Percentiles rank a stretch among this genome's conserved stretches.
Conservation (phyloP, 202 grass and related monocot genomes). For the Setaria italica region DNA sequence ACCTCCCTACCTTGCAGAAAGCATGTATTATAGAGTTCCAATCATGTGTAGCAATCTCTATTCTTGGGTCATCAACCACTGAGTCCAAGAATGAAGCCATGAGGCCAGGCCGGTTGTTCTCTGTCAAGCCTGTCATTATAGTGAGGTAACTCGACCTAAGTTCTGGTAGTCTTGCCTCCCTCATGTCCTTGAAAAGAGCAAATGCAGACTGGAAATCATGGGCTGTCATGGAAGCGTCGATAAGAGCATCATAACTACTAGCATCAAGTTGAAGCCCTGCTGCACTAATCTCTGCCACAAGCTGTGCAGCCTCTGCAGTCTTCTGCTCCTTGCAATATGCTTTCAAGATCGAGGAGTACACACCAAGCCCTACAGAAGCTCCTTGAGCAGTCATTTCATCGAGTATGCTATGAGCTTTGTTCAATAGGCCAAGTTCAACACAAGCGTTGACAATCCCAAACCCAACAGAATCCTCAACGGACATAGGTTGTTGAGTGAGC, state of each 20-base stretch:
- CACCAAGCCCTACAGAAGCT: conserved; percentile 72
- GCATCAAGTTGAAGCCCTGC: conserved; percentile 78
- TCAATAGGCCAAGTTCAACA: conserved; percentile 74
- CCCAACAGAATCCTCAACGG: conserved; percentile 72
- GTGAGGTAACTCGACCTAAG: conserved; percentile 93
- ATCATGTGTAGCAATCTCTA: conserved; percentile 85
- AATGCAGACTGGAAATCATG: conserved; percentile 96
- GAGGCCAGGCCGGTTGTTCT: conserved; percentile 86
- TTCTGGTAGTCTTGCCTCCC: conserved; percentile 80
- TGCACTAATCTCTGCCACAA: conserved; percentile 82
- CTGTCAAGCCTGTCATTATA: conserved; percentile 97
- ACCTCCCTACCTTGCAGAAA: conserved; percentile 85
- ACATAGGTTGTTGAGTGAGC: conserved; percentile 40
- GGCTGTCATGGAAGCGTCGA: conserved; percentile 93
- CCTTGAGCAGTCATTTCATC: conserved; percentile 89
- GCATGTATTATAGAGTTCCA: conserved; percentile 99
- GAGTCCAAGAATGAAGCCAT: conserved; percentile 97
- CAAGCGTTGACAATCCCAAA: conserved; percentile 90
- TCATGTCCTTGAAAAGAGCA: conserved; percentile 94
- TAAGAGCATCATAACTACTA: conserved; percentile 79
- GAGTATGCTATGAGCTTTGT: conserved; percentile 83
- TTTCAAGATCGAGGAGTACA: conserved; percentile 94
- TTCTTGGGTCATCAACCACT: conserved; percentile 79
- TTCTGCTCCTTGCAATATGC: conserved; percentile 93
- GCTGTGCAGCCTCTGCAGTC: conserved; percentile 86